Conservation (phyloP, 2,329 filamentous ascomycete species). For the Penicillium brasilianum region DNA sequence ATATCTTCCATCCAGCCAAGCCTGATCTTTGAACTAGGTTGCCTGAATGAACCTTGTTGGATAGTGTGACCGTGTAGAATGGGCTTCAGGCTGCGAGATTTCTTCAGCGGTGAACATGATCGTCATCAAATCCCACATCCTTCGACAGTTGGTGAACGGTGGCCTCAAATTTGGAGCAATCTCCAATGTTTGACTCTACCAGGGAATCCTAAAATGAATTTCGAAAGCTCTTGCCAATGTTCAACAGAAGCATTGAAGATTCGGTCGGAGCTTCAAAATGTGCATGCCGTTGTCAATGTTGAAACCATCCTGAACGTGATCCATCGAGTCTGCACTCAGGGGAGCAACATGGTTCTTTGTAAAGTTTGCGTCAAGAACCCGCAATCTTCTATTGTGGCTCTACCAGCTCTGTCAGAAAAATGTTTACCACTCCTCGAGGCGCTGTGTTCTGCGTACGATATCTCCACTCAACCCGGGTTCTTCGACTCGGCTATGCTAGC, state of each 20-base stretch:
- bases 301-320: conserved; percentile 32
- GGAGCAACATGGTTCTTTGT: conserved; percentile 30
- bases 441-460: conserved; percentile 33
- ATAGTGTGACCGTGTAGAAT: neutral
- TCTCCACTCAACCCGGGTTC: conserved; percentile 28
- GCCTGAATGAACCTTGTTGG: neutral
- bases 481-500: conserved; percentile 31
- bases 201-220: conserved; percentile 16
- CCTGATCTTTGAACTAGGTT: neutral
- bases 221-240: conserved; percentile 29
- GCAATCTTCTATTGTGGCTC: conserved; percentile 39
- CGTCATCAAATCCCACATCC: neutral
- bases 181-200: neutral
- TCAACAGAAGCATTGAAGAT: conserved; percentile 31
- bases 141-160: neutral
- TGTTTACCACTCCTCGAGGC: conserved; percentile 36
- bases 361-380: conserved; percentile 27
- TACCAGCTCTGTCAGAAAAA: conserved; percentile 48
- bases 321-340: conserved; percentile 31
- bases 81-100: neutral
- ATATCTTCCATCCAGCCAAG: neutral
- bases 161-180: no score
- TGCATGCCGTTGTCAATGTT: conserved; percentile 35
- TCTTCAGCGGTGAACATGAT: neutral
- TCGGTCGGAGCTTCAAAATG: conserved; percentile 30